A percentile compares a stretch with the other conserved stretches of the same genome.
Conservation (phyloP, 495 filamentous ascomycete species). For the Aspergillus kassunensis region DNA sequence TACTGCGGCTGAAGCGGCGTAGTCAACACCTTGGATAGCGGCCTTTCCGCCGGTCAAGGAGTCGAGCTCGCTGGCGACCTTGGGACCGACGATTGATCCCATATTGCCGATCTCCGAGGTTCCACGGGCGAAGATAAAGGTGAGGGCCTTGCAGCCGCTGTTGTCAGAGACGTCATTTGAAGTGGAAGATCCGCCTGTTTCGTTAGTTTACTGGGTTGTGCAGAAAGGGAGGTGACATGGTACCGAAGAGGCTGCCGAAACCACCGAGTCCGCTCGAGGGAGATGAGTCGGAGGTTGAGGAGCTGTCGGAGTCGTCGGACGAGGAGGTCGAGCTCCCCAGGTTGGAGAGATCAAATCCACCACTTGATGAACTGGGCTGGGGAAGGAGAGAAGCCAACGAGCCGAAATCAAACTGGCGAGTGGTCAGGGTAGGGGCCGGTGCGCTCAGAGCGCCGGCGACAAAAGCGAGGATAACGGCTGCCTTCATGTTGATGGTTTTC, state of each 20-base stretch:
- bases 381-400: not conserved
- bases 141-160: constrained; percentile 41
- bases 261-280: not conserved
- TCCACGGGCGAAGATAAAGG: constrained; percentile 58
- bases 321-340: constrained; percentile 4
- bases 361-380: constrained; percentile 1
- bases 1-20: constrained; percentile 41
- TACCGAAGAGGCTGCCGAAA: constrained; percentile 1
- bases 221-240: not conserved
- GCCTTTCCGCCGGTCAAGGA: constrained; percentile 34
- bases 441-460: constrained; percentile 23
- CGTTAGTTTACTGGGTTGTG: not conserved
- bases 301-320: not conserved
- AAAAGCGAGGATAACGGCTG: constrained; percentile 19
- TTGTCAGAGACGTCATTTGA: constrained; percentile 42
- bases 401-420: not conserved
- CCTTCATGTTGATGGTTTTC: constrained; percentile 20
- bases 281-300: not conserved
- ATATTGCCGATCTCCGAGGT: constrained; percentile 55
- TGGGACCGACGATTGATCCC: constrained; percentile 53
- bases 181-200: constrained; percentile 26
- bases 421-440: constrained; percentile 24
- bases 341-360: constrained; percentile 5
- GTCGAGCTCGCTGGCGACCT: constrained; percentile 47
- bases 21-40: constrained; percentile 56